Evolutionary conservation across 306 rosid species (phyloP), one percentile per base, ranked within the genome.

Genomic region (Rosa chinensis): DNA sequence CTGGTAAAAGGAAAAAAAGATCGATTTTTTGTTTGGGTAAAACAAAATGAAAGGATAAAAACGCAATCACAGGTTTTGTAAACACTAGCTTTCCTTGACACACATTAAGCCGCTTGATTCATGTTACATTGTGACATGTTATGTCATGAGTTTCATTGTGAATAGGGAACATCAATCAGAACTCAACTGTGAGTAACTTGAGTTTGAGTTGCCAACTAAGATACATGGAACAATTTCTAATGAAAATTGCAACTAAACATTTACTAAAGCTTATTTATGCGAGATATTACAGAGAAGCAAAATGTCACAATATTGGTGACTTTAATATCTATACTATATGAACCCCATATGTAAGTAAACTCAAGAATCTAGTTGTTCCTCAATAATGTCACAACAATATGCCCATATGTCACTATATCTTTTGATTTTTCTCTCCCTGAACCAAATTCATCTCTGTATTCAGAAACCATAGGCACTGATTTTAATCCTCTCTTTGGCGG

Each of bases 401-500:
- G 9, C 18, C 42, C 17, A 13, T 10, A 25, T 11, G 42, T 63
- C 35, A 23, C 42, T 16, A 35, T 67, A 75, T 23, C 55, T 28
- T 14, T 61, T 23, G 3, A 18, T n/a, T 73, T 7, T 40, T n/a
- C 14, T 64, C 20, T 16, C 47, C 69, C 37, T 6, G n/a, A 55
- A 63, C 50, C 66, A 39, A 20, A 20, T 23, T 23, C 50, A n/a
- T 10, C 37, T 10, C 18, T 17, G 53, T 14, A 25, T 16, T 44
- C 78, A 43, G 10, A 23, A 6, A 8, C 45, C 78, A 44, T 47
- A 44, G 40, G 71, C 28, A 28, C 43, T 21, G 4, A 13, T 50
- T 84, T 81, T 23, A 80, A 58, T 76, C 40, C 45, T 52, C 74
- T 61, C 79, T 80, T 59, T 18, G 43, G 25, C 79, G 47, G 67